Base-by-base conservation (phyloP, 1,284 basidiomycete genomes). In the Lignosus rhinocerotis region DNA sequence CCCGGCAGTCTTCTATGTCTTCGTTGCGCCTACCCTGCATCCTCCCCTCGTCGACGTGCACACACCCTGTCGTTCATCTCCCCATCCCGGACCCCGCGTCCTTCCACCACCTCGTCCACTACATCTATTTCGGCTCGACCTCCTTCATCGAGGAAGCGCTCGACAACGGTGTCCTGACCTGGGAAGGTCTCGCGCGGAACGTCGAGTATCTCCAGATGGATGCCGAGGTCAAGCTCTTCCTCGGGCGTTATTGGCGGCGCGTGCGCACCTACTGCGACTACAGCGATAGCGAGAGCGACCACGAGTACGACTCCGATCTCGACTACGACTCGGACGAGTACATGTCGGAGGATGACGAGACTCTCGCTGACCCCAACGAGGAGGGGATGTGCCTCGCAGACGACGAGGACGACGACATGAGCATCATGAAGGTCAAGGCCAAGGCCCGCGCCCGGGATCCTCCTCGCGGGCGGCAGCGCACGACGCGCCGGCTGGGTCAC, bases 171-270 rank as follows among this genome's bases (percentile, higher is more conserved):
- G 70, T 75, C 51, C 77, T 90, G 51, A 81, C 82, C 45, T 92
- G 89, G 90, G 87, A 90, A 60, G 88, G 88, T 43, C 78, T 92
- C 60, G 88, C 87, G n/a, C 82, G 86, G 53, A 92, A 92, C 69
- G 89, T 86, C 67, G 90, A 92, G 69, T 92, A 90, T 66, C 84
- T 92, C 52, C 86, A 85, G 25, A 80, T 92, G 65, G 76, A 81
- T 44, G 71, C 80, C 10, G 87, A 90, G 51, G 82, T 91, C 69
- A 89, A 87, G 65, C 71, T 83, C 17, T 90, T 87, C 69, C 76
- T 91, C 55, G 82, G 84, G 1, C 76, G 76, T 55, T 88, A 87
- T 67, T 76, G 78, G 52, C 73, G 76, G 17, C 85, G 84, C 80
- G 67, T 82, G 44, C 59, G 65, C 73, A 78, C 56, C 73, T 79